These are phyloP conservation scores for Saraca asoca DNA, from an alignment of 331 rosid genomes.

Conservation along the genomic window DNA sequence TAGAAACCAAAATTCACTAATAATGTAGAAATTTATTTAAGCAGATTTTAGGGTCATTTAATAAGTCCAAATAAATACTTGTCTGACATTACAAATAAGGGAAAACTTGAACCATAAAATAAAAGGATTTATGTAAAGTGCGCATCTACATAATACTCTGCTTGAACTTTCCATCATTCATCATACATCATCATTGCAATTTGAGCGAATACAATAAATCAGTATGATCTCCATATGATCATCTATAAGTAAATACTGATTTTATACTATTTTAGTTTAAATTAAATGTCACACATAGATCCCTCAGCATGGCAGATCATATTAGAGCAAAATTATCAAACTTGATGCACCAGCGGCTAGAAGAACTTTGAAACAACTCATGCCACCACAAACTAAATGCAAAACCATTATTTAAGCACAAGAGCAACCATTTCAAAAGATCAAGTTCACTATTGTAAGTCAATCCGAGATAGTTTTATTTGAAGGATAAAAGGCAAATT, in stretches of 20 bases:
- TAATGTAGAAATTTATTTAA: neutral
- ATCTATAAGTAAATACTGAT: constrained; percentile 40
- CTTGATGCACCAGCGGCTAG: neutral
- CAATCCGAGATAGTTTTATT: constrained; percentile 22
- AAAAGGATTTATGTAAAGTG: constrained; percentile 47
- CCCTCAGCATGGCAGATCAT: constrained; percentile 12
- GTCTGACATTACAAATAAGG: constrained; percentile 31
- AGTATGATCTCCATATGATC: constrained; percentile 52
- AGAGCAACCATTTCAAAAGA: constrained; percentile 8
- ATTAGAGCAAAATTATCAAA: constrained; percentile 16
- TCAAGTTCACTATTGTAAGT: constrained; percentile 20
- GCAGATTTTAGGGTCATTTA: constrained; percentile 2
- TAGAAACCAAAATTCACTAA: constrained; percentile 26
- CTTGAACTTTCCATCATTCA: constrained; percentile 76
- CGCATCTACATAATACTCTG: constrained; percentile 61
- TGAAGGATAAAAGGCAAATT: neutral
- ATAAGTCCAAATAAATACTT: constrained; percentile 28
- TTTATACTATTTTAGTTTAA: constrained; percentile 30
- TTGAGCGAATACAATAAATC: constrained; percentile 83
- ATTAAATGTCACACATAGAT: constrained; percentile 21
- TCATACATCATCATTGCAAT: constrained; percentile 96
- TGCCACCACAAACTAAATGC: neutral
- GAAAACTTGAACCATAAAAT: constrained; percentile 42
- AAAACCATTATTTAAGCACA: constrained; percentile 19
- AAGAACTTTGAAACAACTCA: neutral